A percentile compares a stretch with the other conserved stretches of the same genome.
Evolutionary conservation across 768 basidiomycete genomes (phyloP).

Genomic region (Suillus subluteus): DNA sequence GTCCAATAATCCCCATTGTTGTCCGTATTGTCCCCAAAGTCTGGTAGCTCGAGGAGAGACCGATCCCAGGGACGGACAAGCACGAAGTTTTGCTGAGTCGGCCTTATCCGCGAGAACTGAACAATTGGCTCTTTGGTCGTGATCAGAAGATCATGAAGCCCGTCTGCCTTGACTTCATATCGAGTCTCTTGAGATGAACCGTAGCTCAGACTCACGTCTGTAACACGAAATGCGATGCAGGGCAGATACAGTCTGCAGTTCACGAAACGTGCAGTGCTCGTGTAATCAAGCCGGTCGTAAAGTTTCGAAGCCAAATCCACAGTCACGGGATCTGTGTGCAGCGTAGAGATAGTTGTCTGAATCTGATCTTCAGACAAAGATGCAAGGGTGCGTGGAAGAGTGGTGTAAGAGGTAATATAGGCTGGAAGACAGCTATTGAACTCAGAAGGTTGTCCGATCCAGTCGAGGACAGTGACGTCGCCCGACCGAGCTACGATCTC

Average conservation of each 20-base stretch:
- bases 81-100: background rate
- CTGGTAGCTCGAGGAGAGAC: background rate
- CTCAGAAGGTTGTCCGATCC: background rate
- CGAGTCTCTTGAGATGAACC: too few relatives aligned
- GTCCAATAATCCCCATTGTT: background rate
- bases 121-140: background rate
- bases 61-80: background rate
- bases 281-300: background rate
- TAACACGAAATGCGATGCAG: conserved; percentile 19
- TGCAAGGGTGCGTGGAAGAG: background rate
- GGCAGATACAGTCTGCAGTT: background rate
- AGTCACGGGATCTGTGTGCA: background rate
- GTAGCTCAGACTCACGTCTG: background rate
- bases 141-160: background rate
- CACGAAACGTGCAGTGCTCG: background rate
- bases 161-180: background rate
- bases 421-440: background rate
- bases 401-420: background rate
- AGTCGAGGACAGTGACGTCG: background rate
- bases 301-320: background rate
- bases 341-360: background rate
- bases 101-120: background rate
- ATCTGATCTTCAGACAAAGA: background rate
- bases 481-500: background rate
- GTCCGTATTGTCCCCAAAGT: background rate